Conservation (phyloP, 495 filamentous ascomycete species). For the Podospora tetraspora region DNA sequence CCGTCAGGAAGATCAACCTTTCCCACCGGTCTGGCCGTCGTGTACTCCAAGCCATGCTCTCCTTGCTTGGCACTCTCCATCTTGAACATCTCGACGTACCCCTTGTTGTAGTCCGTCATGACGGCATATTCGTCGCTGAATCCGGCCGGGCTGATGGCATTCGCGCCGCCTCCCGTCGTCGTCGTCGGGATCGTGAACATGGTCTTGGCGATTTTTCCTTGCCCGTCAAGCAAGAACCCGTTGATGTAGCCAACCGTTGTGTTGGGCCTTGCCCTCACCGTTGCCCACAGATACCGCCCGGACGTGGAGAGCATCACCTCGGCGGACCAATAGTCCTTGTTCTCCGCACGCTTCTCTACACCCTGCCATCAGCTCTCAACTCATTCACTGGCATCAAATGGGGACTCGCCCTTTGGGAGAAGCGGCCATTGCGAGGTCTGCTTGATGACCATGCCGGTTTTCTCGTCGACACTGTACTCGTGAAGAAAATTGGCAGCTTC, state of each 20-base stretch:
- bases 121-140: slow-evolving; percentile 32
- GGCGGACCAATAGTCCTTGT: slow-evolving; percentile 32
- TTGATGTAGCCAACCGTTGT: slow-evolving; percentile 29
- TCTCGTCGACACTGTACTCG: slow-evolving; percentile 6
- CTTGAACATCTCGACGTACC: slow-evolving; percentile 38
- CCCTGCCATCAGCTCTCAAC: not conserved
- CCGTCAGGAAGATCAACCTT: slow-evolving; percentile 29
- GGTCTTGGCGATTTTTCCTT: slow-evolving; percentile 27
- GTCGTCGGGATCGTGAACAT: slow-evolving; percentile 31
- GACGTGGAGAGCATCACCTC: slow-evolving; percentile 33
- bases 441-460: slow-evolving; percentile 3
- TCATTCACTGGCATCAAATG: not conserved
- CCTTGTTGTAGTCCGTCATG: slow-evolving; percentile 31
- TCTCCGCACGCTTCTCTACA: slow-evolving; percentile 6
- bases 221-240: slow-evolving; percentile 21
- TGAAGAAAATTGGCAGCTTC: slow-evolving; percentile 20
- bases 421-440: slow-evolving; percentile 18
- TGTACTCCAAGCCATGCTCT: slow-evolving; percentile 18
- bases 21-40: slow-evolving; percentile 22
- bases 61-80: slow-evolving; percentile 16
- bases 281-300: slow-evolving; percentile 34
- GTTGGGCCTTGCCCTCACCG: slow-evolving; percentile 24
- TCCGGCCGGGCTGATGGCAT: slow-evolving; percentile 28
- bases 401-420: slow-evolving; percentile 16
- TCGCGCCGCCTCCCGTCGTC: slow-evolving; percentile 31